Evolutionary conservation across 768 basidiomycete species (phyloP), one percentile per base, ranked within the genome.

Genomic region (Kwoniella sp.): DNA sequence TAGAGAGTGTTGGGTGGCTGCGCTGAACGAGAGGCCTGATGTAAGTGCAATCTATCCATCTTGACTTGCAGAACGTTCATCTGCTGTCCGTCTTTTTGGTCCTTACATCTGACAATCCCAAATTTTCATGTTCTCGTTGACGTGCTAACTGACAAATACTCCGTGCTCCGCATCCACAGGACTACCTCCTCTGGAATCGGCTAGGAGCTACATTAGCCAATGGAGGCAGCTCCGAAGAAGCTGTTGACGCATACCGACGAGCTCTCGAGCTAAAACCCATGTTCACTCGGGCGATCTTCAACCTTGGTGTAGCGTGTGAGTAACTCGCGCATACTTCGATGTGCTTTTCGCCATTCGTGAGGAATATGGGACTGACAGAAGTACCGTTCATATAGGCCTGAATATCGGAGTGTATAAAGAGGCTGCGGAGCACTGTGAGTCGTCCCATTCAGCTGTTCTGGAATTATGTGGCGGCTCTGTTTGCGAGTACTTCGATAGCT

Each of bases 221-320:
- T 77, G 92, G 91, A 0, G 91, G 86, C 68, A 89, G 90, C 66
- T 92, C 96, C 0, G 96, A 98, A 79, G 92, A 94, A 78, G 94
- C 95, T 17, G 82, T 83, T 62, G 75, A 79, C 54, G 82, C 83
- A 15, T 96, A 99, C 78, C 85, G 90, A 63, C 88, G 93, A 77
- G 96, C 96, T 0, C 84, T 99, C 25, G 88, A 87, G 72, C 82
- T 97, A 51, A 86, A 92, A 40, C 96, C 96, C 26, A 94, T 92
- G 0, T 99, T 96, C 78, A 98, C 96, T 0, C 88, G 96, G 12
- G 96, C 94, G 10, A 91, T 97, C 24, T 97, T 95, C 77, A 99
- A 99, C 73, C 91, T 99, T 36, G 96, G 94, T 48, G 96, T 99
- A 26, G 93, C 94, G 22, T 99, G 93, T 93, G 74, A 71, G 91